Conservation (phyloP, 257 asterid genomes). For the Mitragyna speciosa region DNA sequence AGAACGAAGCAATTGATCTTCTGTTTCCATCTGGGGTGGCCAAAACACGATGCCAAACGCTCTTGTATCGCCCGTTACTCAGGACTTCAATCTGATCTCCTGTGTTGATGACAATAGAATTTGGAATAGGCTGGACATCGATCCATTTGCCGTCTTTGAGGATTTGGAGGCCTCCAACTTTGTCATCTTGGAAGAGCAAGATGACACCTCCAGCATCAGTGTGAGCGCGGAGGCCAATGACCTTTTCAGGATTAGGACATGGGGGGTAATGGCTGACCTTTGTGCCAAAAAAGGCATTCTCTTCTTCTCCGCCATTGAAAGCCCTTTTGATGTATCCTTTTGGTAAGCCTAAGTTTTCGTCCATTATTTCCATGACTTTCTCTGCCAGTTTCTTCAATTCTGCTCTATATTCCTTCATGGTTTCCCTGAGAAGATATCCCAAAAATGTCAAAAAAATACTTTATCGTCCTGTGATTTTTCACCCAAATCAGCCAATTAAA, state of each 20-base stretch:
- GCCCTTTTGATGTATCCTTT: slow-evolving; percentile 64
- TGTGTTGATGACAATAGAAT: slow-evolving; percentile 67
- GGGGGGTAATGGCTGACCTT: slow-evolving; percentile 93
- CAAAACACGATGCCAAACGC: slow-evolving; percentile 78
- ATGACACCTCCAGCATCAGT: slow-evolving; percentile 90
- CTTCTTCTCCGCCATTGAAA: slow-evolving; percentile 50
- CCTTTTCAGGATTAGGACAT: slow-evolving; percentile 66
- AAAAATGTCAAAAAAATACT: background rate
- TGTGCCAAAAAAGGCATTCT: slow-evolving; percentile 72
- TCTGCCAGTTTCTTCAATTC: slow-evolving; percentile 64
- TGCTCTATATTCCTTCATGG: slow-evolving; percentile 60
- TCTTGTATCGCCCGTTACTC: slow-evolving; percentile 78
- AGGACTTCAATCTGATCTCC: slow-evolving; percentile 88
- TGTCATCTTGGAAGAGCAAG: slow-evolving; percentile 78
- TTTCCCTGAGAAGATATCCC: slow-evolving; percentile 47
- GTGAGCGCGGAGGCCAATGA: slow-evolving; percentile 80
- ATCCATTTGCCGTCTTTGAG: slow-evolving; percentile 69
- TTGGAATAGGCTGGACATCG: slow-evolving; percentile 65
- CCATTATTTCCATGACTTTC: slow-evolving; percentile 65
- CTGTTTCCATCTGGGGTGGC: slow-evolving; percentile 52
- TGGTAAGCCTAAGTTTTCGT: slow-evolving; percentile 65
- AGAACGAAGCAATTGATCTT: slow-evolving; percentile 78
- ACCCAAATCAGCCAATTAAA: too few relatives aligned
- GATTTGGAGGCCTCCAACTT: slow-evolving; percentile 68
- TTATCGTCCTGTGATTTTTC: too few relatives aligned